Base-by-base conservation (phyloP, 2,329 filamentous ascomycete species). In the Diaporthe sp. region DNA sequence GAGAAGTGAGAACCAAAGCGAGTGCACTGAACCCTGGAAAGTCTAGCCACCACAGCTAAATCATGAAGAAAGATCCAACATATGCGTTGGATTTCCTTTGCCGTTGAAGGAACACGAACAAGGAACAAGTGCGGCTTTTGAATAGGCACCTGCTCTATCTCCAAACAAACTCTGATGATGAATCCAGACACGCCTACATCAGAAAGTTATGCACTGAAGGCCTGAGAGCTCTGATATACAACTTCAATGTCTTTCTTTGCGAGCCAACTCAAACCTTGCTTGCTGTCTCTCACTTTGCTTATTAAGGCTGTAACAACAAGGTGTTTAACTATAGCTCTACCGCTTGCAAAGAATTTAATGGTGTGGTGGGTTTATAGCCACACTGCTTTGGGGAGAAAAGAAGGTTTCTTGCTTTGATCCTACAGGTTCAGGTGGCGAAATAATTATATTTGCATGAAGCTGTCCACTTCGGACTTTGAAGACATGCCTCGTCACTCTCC, bases 361-460 rank as follows among this genome's bases (percentile, higher is more conserved):
- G 19, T 22, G 19, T 49, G 42, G 17, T 25, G 34, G 8, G 42
- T 12, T n/a, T 17, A 28, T 49, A 10, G n/a, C 22, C 42, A n/a
- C 34, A 9, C 34, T 70, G 37, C 10, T 34, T 34, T 34, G 34
- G 34, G 34, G 34, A 34, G 34, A 51, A 49, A 17, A 31, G 28
- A 39, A 42, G 42, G 22, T 39, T 22, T 28, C 65, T 53, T 19
- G 31, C 42, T 19, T 37, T 15, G 25, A 55, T 15, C 65, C 31
- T 39, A 53, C 22, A 19, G 12, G 13, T 28, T 25, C n/a, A 15
- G 25, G 4, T 9, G 25, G 25, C 25, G 10, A 17, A 4, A 22
- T 42, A 68, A 42, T 57, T 42, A 44, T 57, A 31, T 46, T 62
- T 55, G 58, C 46, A 17, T 57, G n/a, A 73, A 57, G 58, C 19